Evolutionary conservation across 805 yeast genomes (phyloP).

Genomic region (Zygosaccharomyces lentus): DNA sequence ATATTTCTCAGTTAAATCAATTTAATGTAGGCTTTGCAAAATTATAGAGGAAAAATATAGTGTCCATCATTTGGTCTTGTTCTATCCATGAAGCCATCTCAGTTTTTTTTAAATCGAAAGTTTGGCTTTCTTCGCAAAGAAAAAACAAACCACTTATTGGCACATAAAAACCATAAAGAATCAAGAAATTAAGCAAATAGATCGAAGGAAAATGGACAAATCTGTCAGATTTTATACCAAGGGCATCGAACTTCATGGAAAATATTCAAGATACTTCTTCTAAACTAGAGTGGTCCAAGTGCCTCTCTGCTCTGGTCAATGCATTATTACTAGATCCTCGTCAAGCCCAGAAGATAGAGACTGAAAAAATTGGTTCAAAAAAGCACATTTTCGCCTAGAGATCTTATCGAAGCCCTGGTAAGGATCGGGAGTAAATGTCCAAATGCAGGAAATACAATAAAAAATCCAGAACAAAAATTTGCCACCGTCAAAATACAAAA

Average conservation of each 20-base stretch:
- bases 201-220: constrained; percentile 8
- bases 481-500: constrained; percentile 38
- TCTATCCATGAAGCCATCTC: too few relatives aligned
- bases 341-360: constrained; percentile 13
- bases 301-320: constrained; percentile 77
- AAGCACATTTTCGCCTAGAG: constrained; percentile 36
- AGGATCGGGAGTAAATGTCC: background rate
- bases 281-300: constrained; percentile 82
- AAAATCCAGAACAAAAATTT: background rate
- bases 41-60: too few relatives aligned
- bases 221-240: constrained; percentile 20
- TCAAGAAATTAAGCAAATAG: background rate
- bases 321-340: constrained; percentile 54
- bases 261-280: constrained; percentile 53
- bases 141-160: background rate
- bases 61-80: too few relatives aligned
- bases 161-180: background rate
- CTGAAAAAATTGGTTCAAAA: constrained; percentile 33
- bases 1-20: too few relatives aligned
- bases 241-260: constrained; percentile 34
- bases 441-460: background rate
- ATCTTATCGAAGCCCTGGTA: constrained; percentile 48
- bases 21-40: too few relatives aligned
- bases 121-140: too few relatives aligned
- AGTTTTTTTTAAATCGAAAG: too few relatives aligned